Evolutionary conservation across 371 early-diverging fungal genomes (phyloP).

Genomic region (Mortierella sp.): DNA sequence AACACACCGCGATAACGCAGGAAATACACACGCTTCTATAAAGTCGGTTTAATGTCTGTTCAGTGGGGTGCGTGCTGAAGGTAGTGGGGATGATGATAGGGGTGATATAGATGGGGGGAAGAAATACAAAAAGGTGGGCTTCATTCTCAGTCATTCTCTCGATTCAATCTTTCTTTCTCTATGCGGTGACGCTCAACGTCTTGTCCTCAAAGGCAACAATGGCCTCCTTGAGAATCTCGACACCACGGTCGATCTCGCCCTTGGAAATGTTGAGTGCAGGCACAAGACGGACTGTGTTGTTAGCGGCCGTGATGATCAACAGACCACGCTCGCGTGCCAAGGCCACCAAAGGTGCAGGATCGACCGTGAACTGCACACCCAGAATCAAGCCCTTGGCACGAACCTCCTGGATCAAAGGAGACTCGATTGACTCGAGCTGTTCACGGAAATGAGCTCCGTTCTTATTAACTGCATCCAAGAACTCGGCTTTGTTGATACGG

Average conservation of each 20-base stretch:
- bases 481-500: conserved; percentile 74
- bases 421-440: conserved; percentile 62
- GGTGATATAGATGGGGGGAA: too few relatives aligned
- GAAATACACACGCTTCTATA: too few relatives aligned
- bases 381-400: conserved; percentile 89
- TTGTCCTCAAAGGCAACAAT: conserved; percentile 60
- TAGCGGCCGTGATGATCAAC: conserved; percentile 88
- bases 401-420: conserved; percentile 74
- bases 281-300: conserved; percentile 89
- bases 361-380: conserved; percentile 77
- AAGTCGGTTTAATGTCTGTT: too few relatives aligned
- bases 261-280: conserved; percentile 84
- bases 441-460: conserved; percentile 67
- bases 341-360: conserved; percentile 77
- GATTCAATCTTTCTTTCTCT: background rate
- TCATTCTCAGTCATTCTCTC: too few relatives aligned
- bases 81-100: too few relatives aligned
- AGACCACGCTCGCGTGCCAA: conserved; percentile 84
- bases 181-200: conserved; percentile 34
- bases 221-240: conserved; percentile 72
- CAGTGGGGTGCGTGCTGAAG: too few relatives aligned
- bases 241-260: conserved; percentile 74
- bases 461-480: conserved; percentile 71
- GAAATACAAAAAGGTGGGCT: too few relatives aligned
- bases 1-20: too few relatives aligned